Evolutionary conservation across 345 rosid species (phyloP).

Genomic region (Aquilaria sinensis): DNA sequence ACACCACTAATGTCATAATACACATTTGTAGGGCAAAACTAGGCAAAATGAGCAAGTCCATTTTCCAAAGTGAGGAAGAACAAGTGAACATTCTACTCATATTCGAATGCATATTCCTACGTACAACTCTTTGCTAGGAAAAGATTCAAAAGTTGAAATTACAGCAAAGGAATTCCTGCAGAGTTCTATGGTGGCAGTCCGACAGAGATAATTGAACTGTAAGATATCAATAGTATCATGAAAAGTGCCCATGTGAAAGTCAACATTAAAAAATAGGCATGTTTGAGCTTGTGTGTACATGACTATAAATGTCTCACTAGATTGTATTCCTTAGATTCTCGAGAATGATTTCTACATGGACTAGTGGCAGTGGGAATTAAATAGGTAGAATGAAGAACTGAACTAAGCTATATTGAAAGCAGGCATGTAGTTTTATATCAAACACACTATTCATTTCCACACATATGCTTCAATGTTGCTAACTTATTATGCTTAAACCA

Average conservation of each 20-base stretch:
- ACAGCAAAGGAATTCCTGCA: constrained; percentile 20
- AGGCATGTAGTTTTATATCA: no score
- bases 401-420: constrained; percentile 59
- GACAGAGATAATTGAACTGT: constrained; percentile 60
- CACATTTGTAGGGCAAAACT: constrained; percentile 16
- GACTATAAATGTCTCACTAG: constrained; percentile 69
- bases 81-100: constrained; percentile 17
- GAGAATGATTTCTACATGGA: constrained; percentile 50
- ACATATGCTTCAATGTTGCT: no score
- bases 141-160: constrained; percentile 20
- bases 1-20: constrained; percentile 15
- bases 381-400: constrained; percentile 39
- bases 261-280: constrained; percentile 45
- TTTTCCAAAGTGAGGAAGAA: constrained; percentile 29
- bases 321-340: constrained; percentile 23
- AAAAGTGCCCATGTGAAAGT: constrained; percentile 29
- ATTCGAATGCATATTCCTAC: constrained; percentile 60
- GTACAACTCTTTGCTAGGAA: constrained; percentile 24
- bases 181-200: constrained; percentile 25
- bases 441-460: no score
- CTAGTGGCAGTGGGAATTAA: constrained; percentile 53
- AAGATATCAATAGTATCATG: constrained; percentile 48
- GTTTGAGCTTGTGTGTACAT: constrained; percentile 40
- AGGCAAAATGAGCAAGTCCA: constrained; percentile 22
- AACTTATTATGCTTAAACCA: no score